Base-by-base conservation (phyloP, 2,329 filamentous ascomycete species). In the Colletotrichum navitas region DNA sequence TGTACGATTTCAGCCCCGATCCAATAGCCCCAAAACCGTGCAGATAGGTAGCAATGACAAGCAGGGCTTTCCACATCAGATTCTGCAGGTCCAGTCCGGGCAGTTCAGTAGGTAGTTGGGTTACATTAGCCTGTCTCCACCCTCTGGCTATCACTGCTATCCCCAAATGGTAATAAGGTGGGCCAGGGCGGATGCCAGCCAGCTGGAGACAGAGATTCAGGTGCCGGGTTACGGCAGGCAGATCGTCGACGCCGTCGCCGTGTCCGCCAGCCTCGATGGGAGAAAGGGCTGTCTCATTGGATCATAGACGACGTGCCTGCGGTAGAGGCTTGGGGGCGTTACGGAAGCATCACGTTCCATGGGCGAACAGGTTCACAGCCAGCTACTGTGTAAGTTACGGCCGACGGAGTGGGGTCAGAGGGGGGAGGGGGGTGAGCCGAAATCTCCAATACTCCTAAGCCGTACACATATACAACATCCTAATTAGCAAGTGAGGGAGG, bases 331-430 rank as follows among this genome's bases (percentile, higher is more conserved):
- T 32, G 21, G 18, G 21, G 58, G 43, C 59, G 43, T 49, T 43
- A 61, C 59, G 59, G 59, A 61, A 11, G 59, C 59, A 61, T 32
- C 29, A 29, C 39, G 24, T 49, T 61, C 59, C 59, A 49, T 55
- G 29, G 16, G 18, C 59, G 34, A 10, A 34, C 32, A 45, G 29
- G 21, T 61, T 29, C 29, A 45, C 43, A 3, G 1, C 26, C 29
- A 61, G 21, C 26, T 61, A n/a, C n/a, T n/a, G n/a, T n/a, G n/a
- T n/a, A 18, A 60, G 32, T 21, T 61, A 61, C 59, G 59, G 59
- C 59, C 43, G 43, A 36, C 18, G 43, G 18, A 49, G 59, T 29
- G 29, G 43, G 18, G 2, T 39, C 12, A 43, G 6, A 16, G 29
- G 32, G 43, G 43, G 32, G 32, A 43, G 18, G 43, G 29, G 29